A percentile compares a stretch with the other conserved stretches of the same genome.
phyloP scores from a whole-genome alignment of 192 early-diverging fungal species.

The Anaeromyces robustus region DNA sequence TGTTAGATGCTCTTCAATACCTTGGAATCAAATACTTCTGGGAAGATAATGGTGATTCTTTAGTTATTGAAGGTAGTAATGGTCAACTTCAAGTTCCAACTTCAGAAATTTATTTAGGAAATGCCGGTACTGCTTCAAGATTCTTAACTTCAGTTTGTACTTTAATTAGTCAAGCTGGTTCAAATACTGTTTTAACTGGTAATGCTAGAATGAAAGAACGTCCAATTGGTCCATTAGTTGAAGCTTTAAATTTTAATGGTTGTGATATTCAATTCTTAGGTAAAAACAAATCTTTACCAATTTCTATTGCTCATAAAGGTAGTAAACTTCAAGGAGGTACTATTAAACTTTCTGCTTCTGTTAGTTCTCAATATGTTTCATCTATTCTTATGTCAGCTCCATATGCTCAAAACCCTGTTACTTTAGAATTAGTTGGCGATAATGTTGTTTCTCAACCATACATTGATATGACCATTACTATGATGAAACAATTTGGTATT shows the following conservation, averaged over 20 bases:
- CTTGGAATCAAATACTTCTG: conserved; percentile 78
- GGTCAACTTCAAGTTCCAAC: conserved; percentile 59
- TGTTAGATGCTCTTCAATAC: conserved; percentile 79
- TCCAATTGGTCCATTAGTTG: conserved; percentile 78
- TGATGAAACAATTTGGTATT: conserved; percentile 89
- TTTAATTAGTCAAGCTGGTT: conserved; percentile 12
- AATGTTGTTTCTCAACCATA: conserved; percentile 94
- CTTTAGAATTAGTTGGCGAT: conserved; percentile 71
- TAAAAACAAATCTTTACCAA: conserved; percentile 68
- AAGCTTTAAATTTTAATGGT: conserved; percentile 68
- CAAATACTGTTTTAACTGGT: conserved; percentile 61
- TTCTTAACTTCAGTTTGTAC: conserved; percentile 82
- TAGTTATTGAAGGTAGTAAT: conserved; percentile 69
- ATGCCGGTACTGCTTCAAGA: conserved; percentile 91
- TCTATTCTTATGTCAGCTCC: conserved; percentile 92
- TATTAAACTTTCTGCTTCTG: conserved; percentile 79
- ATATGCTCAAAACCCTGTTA: conserved; percentile 65
- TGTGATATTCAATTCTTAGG: conserved; percentile 60
- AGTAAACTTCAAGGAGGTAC: conserved; percentile 66
- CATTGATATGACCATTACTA: conserved; percentile 97
- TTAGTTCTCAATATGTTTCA: conserved; percentile 96
- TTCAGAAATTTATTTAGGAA: conserved; percentile 79
- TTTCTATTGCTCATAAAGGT: conserved; percentile 56
- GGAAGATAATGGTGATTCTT: conserved; percentile 82
- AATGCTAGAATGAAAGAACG: conserved; percentile 97